phyloP scores from a whole-genome alignment of 1,284 basidiomycete species.

The Rhodofomes roseus region DNA sequence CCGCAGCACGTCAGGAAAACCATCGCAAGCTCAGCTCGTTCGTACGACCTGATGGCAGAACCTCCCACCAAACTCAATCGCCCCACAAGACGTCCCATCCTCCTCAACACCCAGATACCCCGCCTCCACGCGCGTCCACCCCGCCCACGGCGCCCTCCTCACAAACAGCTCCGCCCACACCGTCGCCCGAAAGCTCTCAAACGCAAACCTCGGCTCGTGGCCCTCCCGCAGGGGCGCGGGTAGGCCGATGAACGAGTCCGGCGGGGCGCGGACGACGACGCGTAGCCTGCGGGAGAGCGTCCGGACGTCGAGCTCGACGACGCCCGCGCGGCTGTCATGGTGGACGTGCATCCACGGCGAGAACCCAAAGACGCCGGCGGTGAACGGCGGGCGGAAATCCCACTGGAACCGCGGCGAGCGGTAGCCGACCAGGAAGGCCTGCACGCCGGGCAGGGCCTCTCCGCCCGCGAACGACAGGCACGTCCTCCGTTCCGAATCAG shows the following conservation, averaged over 20 bases:
- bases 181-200: constrained; percentile 23
- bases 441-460: constrained; percentile 19
- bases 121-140: constrained; percentile 19
- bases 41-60: constrained; percentile 12
- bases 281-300: constrained; percentile 16
- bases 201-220: constrained; percentile 18
- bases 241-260: constrained; percentile 20
- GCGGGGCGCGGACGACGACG: constrained; percentile 15
- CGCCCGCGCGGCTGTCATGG: constrained; percentile 15
- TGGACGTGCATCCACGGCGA: constrained; percentile 18
- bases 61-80: constrained; percentile 25
- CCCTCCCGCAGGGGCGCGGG: constrained; percentile 20
- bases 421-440: constrained; percentile 26
- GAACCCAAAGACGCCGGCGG: constrained; percentile 11
- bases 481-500: background rate
- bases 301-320: constrained; percentile 13
- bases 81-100: constrained; percentile 16
- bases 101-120: constrained; percentile 10
- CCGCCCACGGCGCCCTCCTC: constrained; percentile 17
- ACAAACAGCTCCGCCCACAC: constrained; percentile 13
- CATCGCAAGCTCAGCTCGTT: background rate
- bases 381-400: constrained; percentile 24
- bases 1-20: background rate
- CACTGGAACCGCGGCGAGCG: constrained; percentile 16
- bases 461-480: constrained; percentile 23